Evolutionary conservation across 768 basidiomycete genomes (phyloP), one percentile per base, ranked within the genome.

Genomic region (Xerocomellus dryophilus): DNA sequence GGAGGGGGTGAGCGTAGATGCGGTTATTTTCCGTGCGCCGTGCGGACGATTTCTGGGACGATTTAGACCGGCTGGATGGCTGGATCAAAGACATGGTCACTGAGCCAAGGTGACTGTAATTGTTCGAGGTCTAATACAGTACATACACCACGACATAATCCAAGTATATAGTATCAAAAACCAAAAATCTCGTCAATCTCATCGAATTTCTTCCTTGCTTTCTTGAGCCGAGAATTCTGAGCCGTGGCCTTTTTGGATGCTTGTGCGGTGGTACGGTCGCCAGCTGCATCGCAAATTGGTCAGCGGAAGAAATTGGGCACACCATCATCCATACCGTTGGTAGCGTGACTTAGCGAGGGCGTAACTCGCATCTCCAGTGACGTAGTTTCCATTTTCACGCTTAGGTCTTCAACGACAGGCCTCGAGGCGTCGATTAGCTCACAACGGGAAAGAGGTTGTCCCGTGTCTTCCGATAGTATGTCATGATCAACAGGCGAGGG

Each of bases 1-100:
- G 91, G n/a, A 93, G 79, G 0, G 87, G 85, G 53, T 86, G 71
- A 0, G 78, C 84, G 54, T 92, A 90, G 43, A 86, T 79, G 47
- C 75, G 73, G 65, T 88, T 84, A 61, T 82, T 86, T 63, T 90
- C 86, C 25, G 78, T 72, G 43, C 80, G 78, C 15, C 78, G 75
- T 36, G 76, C 78, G 17, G 79, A 78, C 5, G 74, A 75, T 72
- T 90, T 90, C 20, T 60, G 56, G 35, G 68, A 57, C 6, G 49
- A 72, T 68, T 66, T 77, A 38, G 75, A 56, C 9, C 72, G 74
- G 40, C 62, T 68, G 56, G 63, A 68, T 41, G 77, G 75, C 9
- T 73, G 72, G 39, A 80, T 76, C 56, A 76, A 71, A n/a, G 82
- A 79, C 80, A 84, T 78, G 53, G 50, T 44, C n/a, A 8, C 21